These are phyloP conservation scores for Eucalyptus sp. DNA, from an alignment of 345 rosid species.

Conservation along the genomic window DNA sequence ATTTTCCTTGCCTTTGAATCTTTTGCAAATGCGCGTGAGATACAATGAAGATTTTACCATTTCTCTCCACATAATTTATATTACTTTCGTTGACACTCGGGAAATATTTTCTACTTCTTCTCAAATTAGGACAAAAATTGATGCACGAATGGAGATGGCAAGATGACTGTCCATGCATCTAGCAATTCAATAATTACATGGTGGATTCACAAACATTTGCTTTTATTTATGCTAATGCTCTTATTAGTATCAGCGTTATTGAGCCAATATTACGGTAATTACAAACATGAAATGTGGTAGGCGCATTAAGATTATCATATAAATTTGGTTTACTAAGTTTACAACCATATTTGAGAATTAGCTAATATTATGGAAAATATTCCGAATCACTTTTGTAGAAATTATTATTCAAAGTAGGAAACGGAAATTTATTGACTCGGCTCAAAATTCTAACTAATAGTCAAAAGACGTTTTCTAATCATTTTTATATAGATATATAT, in stretches of 20 bases:
- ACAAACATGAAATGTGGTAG: neutral
- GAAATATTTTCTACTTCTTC: neutral
- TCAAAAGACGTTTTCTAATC: neutral
- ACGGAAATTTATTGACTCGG: neutral
- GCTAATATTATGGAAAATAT: neutral
- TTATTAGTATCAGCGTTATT: neutral
- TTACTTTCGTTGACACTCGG: neutral
- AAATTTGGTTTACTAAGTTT: neutral
- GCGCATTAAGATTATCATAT: accelerated
- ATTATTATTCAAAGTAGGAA: neutral
- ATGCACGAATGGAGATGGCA: neutral
- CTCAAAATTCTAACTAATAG: neutral
- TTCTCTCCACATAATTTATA: neutral
- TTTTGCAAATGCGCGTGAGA: neutral
- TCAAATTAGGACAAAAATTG: neutral
- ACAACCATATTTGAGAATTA: neutral
- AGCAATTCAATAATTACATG: accelerated
- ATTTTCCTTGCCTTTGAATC: neutral
- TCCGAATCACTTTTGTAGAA: neutral
- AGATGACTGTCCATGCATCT: neutral
- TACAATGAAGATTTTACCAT: neutral
- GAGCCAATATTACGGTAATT: neutral
- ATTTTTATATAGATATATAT: too few relatives aligned
- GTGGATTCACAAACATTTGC: neutral
- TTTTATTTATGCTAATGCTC: neutral